These are phyloP conservation scores for Sphagnum magellanicum DNA, from an alignment of 228 moss, liverwort and hornwort species.

Conservation along the genomic window DNA sequence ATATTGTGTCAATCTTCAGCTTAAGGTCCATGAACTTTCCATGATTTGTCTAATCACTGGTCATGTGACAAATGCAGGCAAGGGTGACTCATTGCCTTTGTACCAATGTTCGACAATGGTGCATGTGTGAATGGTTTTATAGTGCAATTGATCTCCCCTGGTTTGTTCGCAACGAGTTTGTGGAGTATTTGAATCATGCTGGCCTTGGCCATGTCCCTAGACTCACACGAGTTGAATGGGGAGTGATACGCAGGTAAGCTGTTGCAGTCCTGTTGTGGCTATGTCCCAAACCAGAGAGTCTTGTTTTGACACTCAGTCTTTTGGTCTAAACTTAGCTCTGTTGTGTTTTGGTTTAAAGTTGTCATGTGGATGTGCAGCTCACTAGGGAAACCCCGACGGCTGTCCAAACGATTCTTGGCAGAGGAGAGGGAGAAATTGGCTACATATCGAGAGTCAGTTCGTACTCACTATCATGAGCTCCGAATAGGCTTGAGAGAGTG, in stretches of 20 bases:
- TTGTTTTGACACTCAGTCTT: background rate
- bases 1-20: constrained; percentile 4
- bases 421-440: constrained; percentile 89
- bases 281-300: background rate
- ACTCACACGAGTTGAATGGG: constrained; percentile 97
- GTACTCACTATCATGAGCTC: constrained; percentile 90
- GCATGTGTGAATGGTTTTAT: constrained; percentile 98
- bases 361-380: constrained; percentile 49
- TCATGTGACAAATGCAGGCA: constrained; percentile 41
- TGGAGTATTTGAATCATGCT: constrained; percentile 98
- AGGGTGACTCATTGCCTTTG: constrained; percentile 90
- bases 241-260: constrained; percentile 90
- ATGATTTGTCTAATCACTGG: too few relatives aligned
- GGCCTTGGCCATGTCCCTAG: constrained; percentile 98
- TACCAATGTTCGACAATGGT: constrained; percentile 92
- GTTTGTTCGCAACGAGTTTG: constrained; percentile 99
- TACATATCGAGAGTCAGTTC: constrained; percentile 73
- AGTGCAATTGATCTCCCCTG: constrained; percentile 99
- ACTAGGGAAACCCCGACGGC: constrained; percentile 92
- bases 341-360: background rate
- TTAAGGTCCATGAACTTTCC: too few relatives aligned
- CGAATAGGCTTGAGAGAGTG: constrained; percentile 80
- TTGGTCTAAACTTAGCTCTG: background rate
- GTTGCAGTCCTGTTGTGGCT: background rate
- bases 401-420: constrained; percentile 75